Conservation (phyloP, 78 protist genomes). For the Anaeramoeba flamelloides region DNA sequence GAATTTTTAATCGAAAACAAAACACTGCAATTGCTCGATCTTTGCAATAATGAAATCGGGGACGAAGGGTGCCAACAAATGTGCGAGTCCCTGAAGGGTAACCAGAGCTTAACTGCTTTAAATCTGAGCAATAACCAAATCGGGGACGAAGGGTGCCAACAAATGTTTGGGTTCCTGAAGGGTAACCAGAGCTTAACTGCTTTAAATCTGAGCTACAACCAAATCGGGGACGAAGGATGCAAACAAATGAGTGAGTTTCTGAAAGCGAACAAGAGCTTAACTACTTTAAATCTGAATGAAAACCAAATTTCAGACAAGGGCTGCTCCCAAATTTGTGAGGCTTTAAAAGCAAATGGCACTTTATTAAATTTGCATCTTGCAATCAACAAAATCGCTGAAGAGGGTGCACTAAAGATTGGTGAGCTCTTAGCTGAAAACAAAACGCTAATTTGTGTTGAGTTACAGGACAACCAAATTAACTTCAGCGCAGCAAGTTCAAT, state of each 20-base stretch:
- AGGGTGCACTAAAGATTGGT: neutral
- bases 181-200: neutral
- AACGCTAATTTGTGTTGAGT: no score
- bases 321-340: neutral
- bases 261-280: neutral
- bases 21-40: no score
- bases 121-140: no score
- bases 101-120: no score
- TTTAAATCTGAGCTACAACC: conserved; percentile 9
- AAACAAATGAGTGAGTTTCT: neutral
- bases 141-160: no score
- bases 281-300: conserved; percentile 5
- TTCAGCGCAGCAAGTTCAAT: no score
- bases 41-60: no score
- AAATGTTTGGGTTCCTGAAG: neutral
- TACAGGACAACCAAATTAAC: no score
- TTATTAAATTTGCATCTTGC: conserved; percentile 4
- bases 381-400: conserved; percentile 2
- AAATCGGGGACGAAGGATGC: neutral
- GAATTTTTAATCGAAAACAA: no score
- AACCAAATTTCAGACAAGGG: conserved; percentile 3
- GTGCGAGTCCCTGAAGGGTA: no score
- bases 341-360: neutral
- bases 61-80: no score
- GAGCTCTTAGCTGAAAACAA: no score